phyloP scores from a whole-genome alignment of 106 monocot species.

The Dioscorea zingiberensis region DNA sequence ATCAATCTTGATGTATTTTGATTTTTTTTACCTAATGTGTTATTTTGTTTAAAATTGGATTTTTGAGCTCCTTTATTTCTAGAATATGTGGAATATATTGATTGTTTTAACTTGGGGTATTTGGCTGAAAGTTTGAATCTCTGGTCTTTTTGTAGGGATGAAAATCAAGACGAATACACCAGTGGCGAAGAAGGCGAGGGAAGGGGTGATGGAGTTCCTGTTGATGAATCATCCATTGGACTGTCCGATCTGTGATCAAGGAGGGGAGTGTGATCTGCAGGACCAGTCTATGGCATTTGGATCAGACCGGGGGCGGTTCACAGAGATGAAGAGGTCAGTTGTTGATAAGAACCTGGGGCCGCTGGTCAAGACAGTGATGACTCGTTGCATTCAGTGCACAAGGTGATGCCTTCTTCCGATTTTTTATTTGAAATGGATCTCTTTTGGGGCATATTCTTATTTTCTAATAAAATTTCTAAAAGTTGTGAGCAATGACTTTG shows the following conservation, averaged over 20 bases:
- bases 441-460: not conserved
- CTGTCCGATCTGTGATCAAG: conserved; percentile 99
- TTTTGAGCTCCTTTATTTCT: not conserved
- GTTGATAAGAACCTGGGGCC: conserved; percentile 99
- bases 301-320: conserved; percentile 91
- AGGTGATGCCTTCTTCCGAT: conserved; percentile 37
- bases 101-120: not conserved
- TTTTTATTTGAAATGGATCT: not conserved
- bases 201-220: conserved; percentile 99
- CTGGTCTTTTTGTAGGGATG: conserved; percentile 50
- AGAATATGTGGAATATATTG: not conserved
- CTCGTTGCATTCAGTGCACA: conserved; percentile 98
- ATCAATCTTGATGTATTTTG: not conserved
- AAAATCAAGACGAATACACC: conserved; percentile 98
- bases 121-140: too few relatives aligned
- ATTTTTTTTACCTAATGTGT: not conserved
- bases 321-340: conserved; percentile 96
- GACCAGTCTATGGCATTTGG: conserved; percentile 99
- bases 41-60: not conserved
- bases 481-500: too few relatives aligned
- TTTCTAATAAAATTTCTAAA: too few relatives aligned
- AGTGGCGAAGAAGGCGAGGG: conserved; percentile 96
- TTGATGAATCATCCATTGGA: conserved; percentile 98
- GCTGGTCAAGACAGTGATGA: conserved; percentile 98
- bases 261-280: conserved; percentile 98